Evolutionary conservation across 805 yeast genomes (phyloP).

Genomic region (Candida awuae): DNA sequence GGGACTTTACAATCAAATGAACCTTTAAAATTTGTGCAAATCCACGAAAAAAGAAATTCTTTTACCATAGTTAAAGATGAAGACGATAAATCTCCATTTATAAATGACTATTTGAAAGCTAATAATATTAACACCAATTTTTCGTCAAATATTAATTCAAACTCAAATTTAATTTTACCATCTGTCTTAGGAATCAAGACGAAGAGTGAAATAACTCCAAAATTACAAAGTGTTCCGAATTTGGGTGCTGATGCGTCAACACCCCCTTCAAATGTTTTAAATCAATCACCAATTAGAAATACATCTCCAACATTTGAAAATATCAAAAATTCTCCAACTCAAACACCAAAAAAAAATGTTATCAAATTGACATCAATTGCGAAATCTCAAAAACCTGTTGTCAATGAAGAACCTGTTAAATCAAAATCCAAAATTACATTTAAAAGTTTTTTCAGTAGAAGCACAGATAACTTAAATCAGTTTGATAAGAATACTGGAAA

Average conservation of each 20-base stretch:
- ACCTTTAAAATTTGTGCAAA: conserved; percentile 10
- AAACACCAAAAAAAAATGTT: conserved; percentile 1
- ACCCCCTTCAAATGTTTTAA: conserved; percentile 6
- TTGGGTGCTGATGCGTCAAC: background rate
- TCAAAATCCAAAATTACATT: conserved; percentile 22
- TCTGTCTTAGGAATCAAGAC: background rate
- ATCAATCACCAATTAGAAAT: conserved; percentile 10
- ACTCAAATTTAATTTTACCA: background rate
- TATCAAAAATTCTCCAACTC: conserved; percentile 5
- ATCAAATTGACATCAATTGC: conserved; percentile 7
- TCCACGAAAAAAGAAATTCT: conserved; percentile 16
- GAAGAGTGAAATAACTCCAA: conserved; percentile 8
- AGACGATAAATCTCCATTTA: conserved; percentile 5
- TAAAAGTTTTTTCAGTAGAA: conserved; percentile 23
- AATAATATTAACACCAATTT: background rate
- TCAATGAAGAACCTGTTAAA: background rate
- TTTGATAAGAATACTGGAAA: background rate
- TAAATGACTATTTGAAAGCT: conserved; percentile 2
- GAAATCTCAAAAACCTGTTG: background rate
- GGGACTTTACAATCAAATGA: too few relatives aligned
- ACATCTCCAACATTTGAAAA: conserved; percentile 13
- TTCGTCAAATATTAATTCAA: background rate
- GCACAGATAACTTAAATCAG: conserved; percentile 1
- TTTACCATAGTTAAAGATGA: conserved; percentile 18
- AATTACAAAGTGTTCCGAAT: conserved; percentile 1